A percentile compares a stretch with the other conserved stretches of the same genome.
phyloP scores from a whole-genome alignment of 768 basidiomycete species.

The Obba rivulosa region DNA sequence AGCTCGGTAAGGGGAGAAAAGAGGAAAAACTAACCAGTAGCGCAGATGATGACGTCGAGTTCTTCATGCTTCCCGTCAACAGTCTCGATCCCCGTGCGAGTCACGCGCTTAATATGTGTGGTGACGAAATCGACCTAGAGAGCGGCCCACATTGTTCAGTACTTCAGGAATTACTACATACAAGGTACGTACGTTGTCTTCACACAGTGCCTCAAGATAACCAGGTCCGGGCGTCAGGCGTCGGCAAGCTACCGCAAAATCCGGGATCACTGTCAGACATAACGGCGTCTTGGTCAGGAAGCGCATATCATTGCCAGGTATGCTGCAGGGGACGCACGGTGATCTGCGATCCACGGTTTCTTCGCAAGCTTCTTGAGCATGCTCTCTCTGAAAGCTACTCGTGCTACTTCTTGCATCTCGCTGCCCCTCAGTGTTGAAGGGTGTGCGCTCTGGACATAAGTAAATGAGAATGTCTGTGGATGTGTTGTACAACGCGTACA shows the following conservation, averaged over 20 bases:
- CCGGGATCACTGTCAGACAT: conserved; percentile 58
- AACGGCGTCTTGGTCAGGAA: conserved; percentile 28
- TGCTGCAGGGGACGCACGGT: conserved; percentile 29
- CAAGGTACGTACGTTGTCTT: conserved; percentile 45
- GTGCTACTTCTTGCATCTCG: conserved; percentile 31
- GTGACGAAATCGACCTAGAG: conserved; percentile 50
- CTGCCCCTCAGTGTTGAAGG: conserved; percentile 35
- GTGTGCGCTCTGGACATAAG: conserved; percentile 31
- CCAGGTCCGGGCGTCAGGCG: conserved; percentile 66
- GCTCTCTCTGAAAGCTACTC: conserved; percentile 32
- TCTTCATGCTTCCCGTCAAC: conserved; percentile 48
- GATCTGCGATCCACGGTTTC: conserved; percentile 57
- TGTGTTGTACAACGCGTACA: conserved; percentile 24
- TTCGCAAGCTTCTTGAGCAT: conserved; percentile 48
- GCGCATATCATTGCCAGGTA: not conserved
- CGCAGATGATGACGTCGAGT: conserved; percentile 57
- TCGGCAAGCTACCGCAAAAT: conserved; percentile 54
- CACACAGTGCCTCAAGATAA: conserved; percentile 59
- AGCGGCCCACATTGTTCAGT: not conserved
- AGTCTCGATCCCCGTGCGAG: conserved; percentile 50
- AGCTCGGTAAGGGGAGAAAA: not conserved
- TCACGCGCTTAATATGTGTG: conserved; percentile 44
- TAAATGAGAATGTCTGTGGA: not conserved
- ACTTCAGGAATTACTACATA: too few species aligned
- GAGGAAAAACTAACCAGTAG: conserved; percentile 39